Evolutionary conservation across 1,284 basidiomycete genomes (phyloP).

Genomic region (Tylopilus sp.): DNA sequence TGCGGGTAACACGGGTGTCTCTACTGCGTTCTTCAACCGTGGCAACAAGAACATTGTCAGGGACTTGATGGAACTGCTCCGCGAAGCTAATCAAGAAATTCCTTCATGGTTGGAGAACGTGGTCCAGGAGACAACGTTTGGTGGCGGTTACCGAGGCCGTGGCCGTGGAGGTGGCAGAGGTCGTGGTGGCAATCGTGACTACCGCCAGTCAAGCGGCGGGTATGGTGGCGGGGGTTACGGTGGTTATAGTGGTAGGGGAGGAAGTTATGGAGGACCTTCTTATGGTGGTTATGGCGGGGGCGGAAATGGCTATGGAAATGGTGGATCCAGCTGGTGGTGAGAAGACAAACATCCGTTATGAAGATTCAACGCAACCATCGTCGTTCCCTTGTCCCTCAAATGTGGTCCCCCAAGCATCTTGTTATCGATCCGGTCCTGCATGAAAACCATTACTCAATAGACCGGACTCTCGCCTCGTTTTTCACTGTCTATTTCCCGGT

Average conservation of each 20-base stretch:
- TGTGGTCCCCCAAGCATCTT: constrained; percentile 14
- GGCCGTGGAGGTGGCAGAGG: constrained; percentile 63
- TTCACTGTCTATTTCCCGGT: constrained; percentile 30
- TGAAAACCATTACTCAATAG: constrained; percentile 27
- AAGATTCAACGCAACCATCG: constrained; percentile 14
- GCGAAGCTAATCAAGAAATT: constrained; percentile 96
- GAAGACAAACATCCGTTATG: constrained; percentile 21
- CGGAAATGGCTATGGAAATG: constrained; percentile 33
- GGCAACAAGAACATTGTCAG: constrained; percentile 89
- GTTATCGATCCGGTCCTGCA: constrained; percentile 17
- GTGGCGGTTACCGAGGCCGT: constrained; percentile 48
- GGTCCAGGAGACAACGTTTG: constrained; percentile 75
- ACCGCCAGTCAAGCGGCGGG: constrained; percentile 42
- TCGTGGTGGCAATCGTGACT: constrained; percentile 47
- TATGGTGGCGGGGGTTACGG: constrained; percentile 34
- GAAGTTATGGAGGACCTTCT: constrained; percentile 26
- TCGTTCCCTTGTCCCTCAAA: constrained; percentile 6
- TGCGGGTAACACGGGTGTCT: constrained; percentile 96
- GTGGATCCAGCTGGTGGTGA: constrained; percentile 46
- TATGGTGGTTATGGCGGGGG: constrained; percentile 43
- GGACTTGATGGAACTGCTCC: constrained; percentile 87
- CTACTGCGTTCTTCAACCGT: constrained; percentile 93
- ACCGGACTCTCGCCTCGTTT: constrained; percentile 12
- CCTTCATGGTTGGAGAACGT: constrained; percentile 90
- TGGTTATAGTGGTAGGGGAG: constrained; percentile 39